Conservation (phyloP, 2,329 filamentous ascomycete species). For the Colletotrichum plurivorum region DNA sequence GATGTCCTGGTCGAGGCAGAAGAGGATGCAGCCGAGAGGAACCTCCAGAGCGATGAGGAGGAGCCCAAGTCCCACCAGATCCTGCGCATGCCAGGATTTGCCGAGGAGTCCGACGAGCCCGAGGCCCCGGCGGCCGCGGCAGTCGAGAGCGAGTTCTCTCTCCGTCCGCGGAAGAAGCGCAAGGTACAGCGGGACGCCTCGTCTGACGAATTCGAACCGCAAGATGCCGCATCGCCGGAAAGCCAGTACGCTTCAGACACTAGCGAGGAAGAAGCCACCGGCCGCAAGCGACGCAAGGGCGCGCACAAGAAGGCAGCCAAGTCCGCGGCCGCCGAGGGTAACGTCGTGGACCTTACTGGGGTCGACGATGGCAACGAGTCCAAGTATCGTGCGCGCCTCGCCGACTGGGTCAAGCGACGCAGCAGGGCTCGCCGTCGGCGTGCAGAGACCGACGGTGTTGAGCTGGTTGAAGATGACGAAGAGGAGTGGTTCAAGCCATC, state of each 20-base stretch:
- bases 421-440: slow-evolving; percentile 57
- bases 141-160: slow-evolving; percentile 68
- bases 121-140: slow-evolving; percentile 46
- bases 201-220: slow-evolving; percentile 62
- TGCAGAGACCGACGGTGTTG: slow-evolving; percentile 50
- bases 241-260: slow-evolving; percentile 50
- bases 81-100: slow-evolving; percentile 81
- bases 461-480: slow-evolving; percentile 59
- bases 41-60: slow-evolving; percentile 57
- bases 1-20: slow-evolving; percentile 87
- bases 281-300: slow-evolving; percentile 58
- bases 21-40: slow-evolving; percentile 73
- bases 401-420: slow-evolving; percentile 77
- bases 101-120: slow-evolving; percentile 63
- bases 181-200: slow-evolving; percentile 55
- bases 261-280: slow-evolving; percentile 56
- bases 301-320: slow-evolving; percentile 55
- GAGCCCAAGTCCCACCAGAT: slow-evolving; percentile 78
- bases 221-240: slow-evolving; percentile 42
- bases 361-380: slow-evolving; percentile 92
- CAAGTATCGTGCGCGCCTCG: slow-evolving; percentile 82
- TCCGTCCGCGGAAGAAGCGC: slow-evolving; percentile 71
- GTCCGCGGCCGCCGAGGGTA: slow-evolving; percentile 45
- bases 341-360: slow-evolving; percentile 64
- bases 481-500: slow-evolving; percentile 89